Evolutionary conservation across 371 early-diverging fungal genomes (phyloP), one percentile per base, ranked within the genome.

Genomic region (Zychaea mexicana): DNA sequence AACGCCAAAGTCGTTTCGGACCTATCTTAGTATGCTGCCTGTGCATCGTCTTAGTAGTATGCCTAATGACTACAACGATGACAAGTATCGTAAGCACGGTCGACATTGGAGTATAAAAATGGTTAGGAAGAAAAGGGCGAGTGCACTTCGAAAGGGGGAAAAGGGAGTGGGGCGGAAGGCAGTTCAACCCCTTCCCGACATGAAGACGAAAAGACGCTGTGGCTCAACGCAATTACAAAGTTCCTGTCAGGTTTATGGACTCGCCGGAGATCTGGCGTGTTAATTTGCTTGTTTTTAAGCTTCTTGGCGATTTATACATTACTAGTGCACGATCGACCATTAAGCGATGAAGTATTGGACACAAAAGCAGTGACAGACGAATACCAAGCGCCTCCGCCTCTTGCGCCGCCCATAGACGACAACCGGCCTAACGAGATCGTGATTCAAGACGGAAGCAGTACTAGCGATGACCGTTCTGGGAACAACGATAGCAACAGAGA

Each of bases 31-130:
- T n/a, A 79, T 80, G 80, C 67, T 80, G 46, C 77, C 80, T 19
- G 67, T 66, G 36, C 76, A 80, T 59, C 75, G 71, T 58, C 69
- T 57, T 47, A 62, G 56, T 38, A 65, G 58, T 38, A 68, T 69
- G 45, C 55, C 57, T n/a, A 38, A 32, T 22, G 62, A 59, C 53
- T 59, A 66, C 32, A 61, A 65, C 49, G 63, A 70, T 36, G 71
- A 75, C 54, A 71, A 72, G 31, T 71, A 77, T 52, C 53, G 31
- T 9, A 67, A 70, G 49, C 61, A 73, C 46, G 69, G 71, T 53
- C 71, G 73, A 52, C 65, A 65, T 45, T 52, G 56, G 13, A 67
- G 66, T 58, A 36, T 27, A 57, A 61, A 12, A 38, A 46, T 38
- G 45, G 26, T 60, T 38, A 28, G 52, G 8, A 10, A 10, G 8